These are phyloP conservation scores for Yamadazyma kanchanaburiensis DNA, from an alignment of 1,139 yeast species.

Conservation along the genomic window DNA sequence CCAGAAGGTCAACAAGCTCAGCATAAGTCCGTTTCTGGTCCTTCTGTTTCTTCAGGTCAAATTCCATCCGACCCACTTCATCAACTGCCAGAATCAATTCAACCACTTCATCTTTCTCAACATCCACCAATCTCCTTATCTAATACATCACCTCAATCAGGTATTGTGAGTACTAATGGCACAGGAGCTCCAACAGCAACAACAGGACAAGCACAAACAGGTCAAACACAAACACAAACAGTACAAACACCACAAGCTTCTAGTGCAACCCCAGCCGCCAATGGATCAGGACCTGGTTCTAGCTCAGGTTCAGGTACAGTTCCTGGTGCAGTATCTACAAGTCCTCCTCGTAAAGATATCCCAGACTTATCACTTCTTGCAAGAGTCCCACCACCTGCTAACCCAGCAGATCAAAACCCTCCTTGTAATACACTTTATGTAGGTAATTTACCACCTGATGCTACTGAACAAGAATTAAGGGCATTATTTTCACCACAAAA, in stretches of 20 bases:
- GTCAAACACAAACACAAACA: constrained; percentile 7
- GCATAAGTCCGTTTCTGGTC: no score
- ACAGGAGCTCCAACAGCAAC: constrained; percentile 1
- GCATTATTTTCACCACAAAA: constrained; percentile 83
- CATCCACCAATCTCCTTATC: constrained; percentile 1
- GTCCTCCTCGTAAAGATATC: constrained; percentile 34
- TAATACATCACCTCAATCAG: constrained; percentile 1
- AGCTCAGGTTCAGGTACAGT: neutral
- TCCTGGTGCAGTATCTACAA: constrained; percentile 11
- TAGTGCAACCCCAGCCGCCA: constrained; percentile 13
- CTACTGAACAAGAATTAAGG: constrained; percentile 89
- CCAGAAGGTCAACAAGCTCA: no score
- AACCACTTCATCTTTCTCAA: no score
- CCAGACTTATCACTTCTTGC: constrained; percentile 73
- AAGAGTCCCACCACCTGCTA: constrained; percentile 91
- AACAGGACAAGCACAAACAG: constrained; percentile 2
- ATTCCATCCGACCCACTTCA: no score
- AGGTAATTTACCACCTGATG: constrained; percentile 96
- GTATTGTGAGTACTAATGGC: neutral
- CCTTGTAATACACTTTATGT: constrained; percentile 97
- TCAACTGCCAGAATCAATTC: no score
- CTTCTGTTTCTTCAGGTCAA: no score
- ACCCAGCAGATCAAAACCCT: constrained; percentile 98
- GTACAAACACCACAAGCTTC: constrained; percentile 8
- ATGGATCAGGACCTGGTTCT: neutral